Percentiles rank a stretch among this genome's conserved stretches.
Evolutionary conservation across 2,329 filamentous ascomycete genomes (phyloP).

Genomic region (Botrytis tulipae): DNA sequence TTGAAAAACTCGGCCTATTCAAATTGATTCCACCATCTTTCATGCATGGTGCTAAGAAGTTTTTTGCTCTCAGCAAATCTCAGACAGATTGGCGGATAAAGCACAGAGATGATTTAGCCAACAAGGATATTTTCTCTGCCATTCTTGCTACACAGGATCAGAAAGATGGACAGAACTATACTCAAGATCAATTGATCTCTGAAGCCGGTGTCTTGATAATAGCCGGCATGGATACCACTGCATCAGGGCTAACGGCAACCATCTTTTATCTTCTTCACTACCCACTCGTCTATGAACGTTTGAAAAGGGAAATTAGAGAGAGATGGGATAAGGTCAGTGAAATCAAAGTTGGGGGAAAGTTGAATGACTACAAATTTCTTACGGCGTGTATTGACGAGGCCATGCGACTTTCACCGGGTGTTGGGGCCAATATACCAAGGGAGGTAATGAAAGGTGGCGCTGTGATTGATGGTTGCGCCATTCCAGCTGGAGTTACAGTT

Average conservation of each 20-base stretch:
- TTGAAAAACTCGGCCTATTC: not conserved
- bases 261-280: slow-evolving; percentile 14
- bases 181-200: not conserved
- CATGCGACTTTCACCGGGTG: slow-evolving; percentile 31
- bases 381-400: slow-evolving; percentile 42
- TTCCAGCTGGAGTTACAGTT: slow-evolving; percentile 44
- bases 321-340: not conserved
- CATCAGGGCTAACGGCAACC: not conserved
- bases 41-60: not conserved
- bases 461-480: slow-evolving; percentile 30
- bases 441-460: slow-evolving; percentile 28
- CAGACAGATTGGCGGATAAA: not conserved
- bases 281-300: not conserved
- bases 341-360: not conserved
- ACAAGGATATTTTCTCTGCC: slow-evolving; percentile 3
- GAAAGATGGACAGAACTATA: not conserved
- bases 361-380: slow-evolving; percentile 42
- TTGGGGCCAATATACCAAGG: slow-evolving; percentile 27
- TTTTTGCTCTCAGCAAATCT: not conserved
- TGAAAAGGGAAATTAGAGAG: not conserved
- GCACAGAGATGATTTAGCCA: not conserved
- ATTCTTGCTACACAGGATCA: slow-evolving; percentile 1
- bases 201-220: slow-evolving; percentile 8
- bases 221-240: slow-evolving; percentile 5
- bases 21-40: not conserved